phyloP scores from a whole-genome alignment of 2,329 filamentous ascomycete species.

The Epicoccum sorghinum region DNA sequence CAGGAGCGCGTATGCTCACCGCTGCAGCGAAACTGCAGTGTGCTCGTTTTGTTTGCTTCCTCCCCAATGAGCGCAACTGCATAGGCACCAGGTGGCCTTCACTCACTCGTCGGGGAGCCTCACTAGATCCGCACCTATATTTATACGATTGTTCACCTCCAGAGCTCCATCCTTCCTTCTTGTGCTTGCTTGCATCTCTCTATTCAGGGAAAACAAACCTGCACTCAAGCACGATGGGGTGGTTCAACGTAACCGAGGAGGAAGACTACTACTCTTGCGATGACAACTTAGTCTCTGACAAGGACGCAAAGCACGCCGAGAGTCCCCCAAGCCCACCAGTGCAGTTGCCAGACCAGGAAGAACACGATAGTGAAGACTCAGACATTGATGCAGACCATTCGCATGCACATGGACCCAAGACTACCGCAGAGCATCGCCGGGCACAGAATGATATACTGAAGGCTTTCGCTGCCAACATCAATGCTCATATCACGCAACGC shows the following conservation, averaged over 20 bases:
- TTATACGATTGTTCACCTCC: no score
- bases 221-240: conserved; percentile 20
- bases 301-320: neutral
- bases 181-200: neutral
- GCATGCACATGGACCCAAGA: conserved; percentile 30
- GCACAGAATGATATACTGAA: conserved; percentile 53
- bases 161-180: neutral
- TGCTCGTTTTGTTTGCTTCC: conserved; percentile 26
- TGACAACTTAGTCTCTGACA: conserved; percentile 10
- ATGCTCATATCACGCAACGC: conserved; percentile 50
- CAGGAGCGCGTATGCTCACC: conserved; percentile 2
- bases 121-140: no score
- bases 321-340: neutral
- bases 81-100: conserved; percentile 18
- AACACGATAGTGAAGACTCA: conserved; percentile 19
- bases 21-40: conserved; percentile 3
- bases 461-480: conserved; percentile 51
- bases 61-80: conserved; percentile 6
- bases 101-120: neutral
- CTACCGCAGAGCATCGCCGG: conserved; percentile 46
- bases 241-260: conserved; percentile 25
- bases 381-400: conserved; percentile 34
- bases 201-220: no score
- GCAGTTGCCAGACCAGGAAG: neutral
- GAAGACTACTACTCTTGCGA: conserved; percentile 23